Conservation (phyloP, 2,329 filamentous ascomycete genomes). For the Thermothelomyces thermophilus region DNA sequence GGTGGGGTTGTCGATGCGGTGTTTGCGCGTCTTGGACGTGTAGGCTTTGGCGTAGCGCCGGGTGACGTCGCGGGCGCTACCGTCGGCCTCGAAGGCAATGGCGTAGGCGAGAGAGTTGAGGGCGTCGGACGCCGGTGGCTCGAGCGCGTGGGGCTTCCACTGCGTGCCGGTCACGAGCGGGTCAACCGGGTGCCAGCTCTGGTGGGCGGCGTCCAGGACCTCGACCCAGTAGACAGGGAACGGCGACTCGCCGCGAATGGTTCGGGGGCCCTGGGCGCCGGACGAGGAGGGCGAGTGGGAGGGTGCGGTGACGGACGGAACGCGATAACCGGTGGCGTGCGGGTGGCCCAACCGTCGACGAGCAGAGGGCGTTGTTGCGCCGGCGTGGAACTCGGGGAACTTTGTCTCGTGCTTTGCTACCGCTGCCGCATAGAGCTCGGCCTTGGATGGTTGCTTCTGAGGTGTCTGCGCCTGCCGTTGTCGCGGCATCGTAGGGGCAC, state of each 20-base stretch:
- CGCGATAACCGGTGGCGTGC: constrained; percentile 46
- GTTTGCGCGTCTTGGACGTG: constrained; percentile 79
- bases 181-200: constrained; percentile 90
- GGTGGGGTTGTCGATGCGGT: constrained; percentile 60
- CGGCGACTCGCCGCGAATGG: constrained; percentile 63
- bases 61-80: constrained; percentile 76
- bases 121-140: constrained; percentile 72
- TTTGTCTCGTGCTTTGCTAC: constrained; percentile 36
- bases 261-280: constrained; percentile 32
- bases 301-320: constrained; percentile 36
- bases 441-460: constrained; percentile 28
- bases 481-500: constrained; percentile 43
- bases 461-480: constrained; percentile 29
- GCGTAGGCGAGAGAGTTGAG: constrained; percentile 78
- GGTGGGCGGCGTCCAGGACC: constrained; percentile 73
- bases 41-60: constrained; percentile 80
- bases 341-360: constrained; percentile 48
- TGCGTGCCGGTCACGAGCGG: constrained; percentile 74
- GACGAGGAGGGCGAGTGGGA: constrained; percentile 27
- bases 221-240: constrained; percentile 94
- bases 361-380: constrained; percentile 33
- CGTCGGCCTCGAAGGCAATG: constrained; percentile 76
- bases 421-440: constrained; percentile 34
- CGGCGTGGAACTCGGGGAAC: constrained; percentile 12
- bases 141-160: constrained; percentile 67